phyloP scores from a whole-genome alignment of 441 rosid species.

The Populus trichocarpa region DNA sequence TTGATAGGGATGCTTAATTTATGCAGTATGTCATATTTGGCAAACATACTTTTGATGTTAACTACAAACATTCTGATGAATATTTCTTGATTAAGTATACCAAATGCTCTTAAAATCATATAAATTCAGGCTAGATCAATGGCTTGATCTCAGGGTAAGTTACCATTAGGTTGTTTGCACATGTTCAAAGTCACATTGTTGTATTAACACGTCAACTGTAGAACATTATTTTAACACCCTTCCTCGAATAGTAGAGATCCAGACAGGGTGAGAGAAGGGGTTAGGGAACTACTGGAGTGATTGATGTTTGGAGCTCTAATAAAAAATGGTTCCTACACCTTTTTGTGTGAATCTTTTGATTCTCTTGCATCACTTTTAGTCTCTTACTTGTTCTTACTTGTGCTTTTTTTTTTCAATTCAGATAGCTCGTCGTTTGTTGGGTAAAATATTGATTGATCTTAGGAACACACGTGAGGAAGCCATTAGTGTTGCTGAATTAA shows the following conservation, averaged over 20 bases:
- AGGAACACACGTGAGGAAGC: slow-evolving; percentile 99
- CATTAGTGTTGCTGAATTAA: slow-evolving; percentile 79
- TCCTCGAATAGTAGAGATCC: neutral
- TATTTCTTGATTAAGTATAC: neutral
- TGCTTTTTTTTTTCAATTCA: slow-evolving; percentile 23
- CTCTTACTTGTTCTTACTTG: neutral
- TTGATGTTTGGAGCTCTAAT: neutral
- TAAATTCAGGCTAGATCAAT: neutral
- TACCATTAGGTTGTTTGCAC: neutral
- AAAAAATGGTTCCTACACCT: neutral
- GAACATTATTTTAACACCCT: neutral
- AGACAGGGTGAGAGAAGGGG: neutral
- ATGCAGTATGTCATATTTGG: neutral
- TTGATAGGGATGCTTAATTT: neutral
- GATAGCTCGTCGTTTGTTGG: slow-evolving; percentile 98
- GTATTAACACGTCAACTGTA: neutral
- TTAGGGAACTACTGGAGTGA: neutral
- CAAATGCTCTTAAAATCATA: neutral
- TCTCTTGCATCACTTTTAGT: slow-evolving; percentile 6
- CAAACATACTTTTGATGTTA: neutral
- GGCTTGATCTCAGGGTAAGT: neutral
- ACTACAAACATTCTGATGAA: neutral
- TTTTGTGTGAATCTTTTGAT: neutral
- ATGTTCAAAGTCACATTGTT: neutral
- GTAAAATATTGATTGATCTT: slow-evolving; percentile 92